Base-by-base conservation (phyloP, 2,329 filamentous ascomycete genomes). In the Ustilaginoidea virens region DNA sequence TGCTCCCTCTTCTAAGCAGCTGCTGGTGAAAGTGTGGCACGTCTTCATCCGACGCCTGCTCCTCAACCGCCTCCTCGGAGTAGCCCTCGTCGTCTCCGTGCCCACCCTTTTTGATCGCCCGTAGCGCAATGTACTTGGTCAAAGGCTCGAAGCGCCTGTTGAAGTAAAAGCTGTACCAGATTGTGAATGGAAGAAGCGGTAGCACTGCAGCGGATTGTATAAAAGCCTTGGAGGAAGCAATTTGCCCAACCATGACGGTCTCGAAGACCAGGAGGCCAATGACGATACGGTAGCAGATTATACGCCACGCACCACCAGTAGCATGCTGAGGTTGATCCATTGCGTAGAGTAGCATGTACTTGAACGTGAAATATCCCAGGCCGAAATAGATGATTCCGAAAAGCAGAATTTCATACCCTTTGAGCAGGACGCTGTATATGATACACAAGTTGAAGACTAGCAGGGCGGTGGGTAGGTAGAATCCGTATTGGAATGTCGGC, bases 271-370 rank as follows among this genome's bases (percentile, higher is more conserved):
- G 57, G 7, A 94, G 57, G 1, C 90, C 90, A 15, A 94, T 60
- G 32, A 96, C 71, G 34, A 94, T 69, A 20, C 90, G 80, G 46
- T 90, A 83, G 55, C 85, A 93, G 37, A 98, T 93, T 68, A 98
- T 92, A 27, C 80, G 78, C 90, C 90, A 98, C 4, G 86, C 85
- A 36, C 79, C 75, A 13, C 92, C 92, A 0, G 87, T 96, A 11
- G 85, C 83, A 48, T 93, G 85, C 46, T 92, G 83, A 11, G 83
- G 80, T 49, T 96, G 87, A 44, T 96, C 86, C 90, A 98, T 98
- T 18, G 90, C 85, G 51, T 98, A 98, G 4, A 98, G 65, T 4
- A 98, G 63, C 58, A 98, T 92, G 55, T 98, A 98, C 51, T 94
- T 94, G 67, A 92, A 92, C 18, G 82, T 80, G 47, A 87, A 87